phyloP scores from a whole-genome alignment of 441 rosid species.

The Dalechampia spathulata region DNA sequence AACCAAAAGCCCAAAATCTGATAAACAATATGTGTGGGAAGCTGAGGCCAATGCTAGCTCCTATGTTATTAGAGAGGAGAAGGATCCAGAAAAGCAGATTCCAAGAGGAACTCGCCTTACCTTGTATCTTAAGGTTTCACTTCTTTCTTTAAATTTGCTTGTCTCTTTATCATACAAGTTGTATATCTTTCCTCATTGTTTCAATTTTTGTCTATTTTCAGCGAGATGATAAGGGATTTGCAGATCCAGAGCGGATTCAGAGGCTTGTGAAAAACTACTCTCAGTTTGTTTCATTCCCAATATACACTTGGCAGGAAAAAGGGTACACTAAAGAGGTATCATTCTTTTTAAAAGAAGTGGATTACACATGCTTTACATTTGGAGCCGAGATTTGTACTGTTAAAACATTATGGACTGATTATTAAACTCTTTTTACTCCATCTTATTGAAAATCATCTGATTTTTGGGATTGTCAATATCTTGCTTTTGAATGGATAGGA shows the following conservation, averaged over 20 bases:
- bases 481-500: too few species aligned
- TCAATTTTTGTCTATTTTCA: constrained; percentile 21
- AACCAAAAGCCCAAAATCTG: constrained; percentile 83
- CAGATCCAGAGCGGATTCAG: constrained; percentile 83
- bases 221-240: constrained; percentile 79
- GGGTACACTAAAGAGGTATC: constrained; percentile 89
- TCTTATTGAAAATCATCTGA: too few species aligned
- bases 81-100: constrained; percentile 62
- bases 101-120: constrained; percentile 86
- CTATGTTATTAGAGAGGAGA: constrained; percentile 66
- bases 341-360: background rate
- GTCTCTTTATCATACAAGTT: background rate
- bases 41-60: constrained; percentile 86
- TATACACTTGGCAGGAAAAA: constrained; percentile 93
- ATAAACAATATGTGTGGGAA: constrained; percentile 90
- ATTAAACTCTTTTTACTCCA: too few species aligned
- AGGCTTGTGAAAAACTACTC: constrained; percentile 95
- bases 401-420: too few species aligned
- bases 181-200: constrained; percentile 10
- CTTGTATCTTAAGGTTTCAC: constrained; percentile 72
- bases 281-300: constrained; percentile 95
- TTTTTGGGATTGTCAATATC: background rate
- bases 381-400: background rate
- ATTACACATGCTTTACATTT: too few species aligned
- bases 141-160: constrained; percentile 9